A percentile compares a stretch with the other conserved stretches of the same genome.
Conservation (phyloP, 2,329 filamentous ascomycete species). For the Aureobasidium zeae region DNA sequence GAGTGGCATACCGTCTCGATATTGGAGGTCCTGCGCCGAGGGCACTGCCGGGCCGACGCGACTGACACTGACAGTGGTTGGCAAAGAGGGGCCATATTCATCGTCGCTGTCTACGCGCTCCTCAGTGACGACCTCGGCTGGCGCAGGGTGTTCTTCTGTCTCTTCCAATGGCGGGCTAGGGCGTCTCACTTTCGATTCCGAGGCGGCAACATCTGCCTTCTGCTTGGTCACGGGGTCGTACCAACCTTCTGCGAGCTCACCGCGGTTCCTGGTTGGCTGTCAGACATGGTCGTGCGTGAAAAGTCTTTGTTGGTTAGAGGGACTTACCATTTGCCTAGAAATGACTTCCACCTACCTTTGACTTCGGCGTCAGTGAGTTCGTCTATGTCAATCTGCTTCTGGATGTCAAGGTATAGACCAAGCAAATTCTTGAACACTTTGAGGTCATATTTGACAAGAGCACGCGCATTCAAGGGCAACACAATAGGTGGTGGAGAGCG, state of each 20-base stretch:
- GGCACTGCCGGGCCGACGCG: slow-evolving; percentile 55
- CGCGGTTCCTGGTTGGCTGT: slow-evolving; percentile 60
- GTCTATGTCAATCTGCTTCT: slow-evolving; percentile 65
- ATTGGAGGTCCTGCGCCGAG: slow-evolving; percentile 61
- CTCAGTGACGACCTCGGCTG: slow-evolving; percentile 28
- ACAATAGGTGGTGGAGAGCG: slow-evolving; percentile 17
- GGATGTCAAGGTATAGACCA: slow-evolving; percentile 75
- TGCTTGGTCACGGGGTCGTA: slow-evolving; percentile 71
- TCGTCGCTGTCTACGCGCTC: slow-evolving; percentile 55
- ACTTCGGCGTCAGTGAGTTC: slow-evolving; percentile 65
- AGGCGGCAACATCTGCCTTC: slow-evolving; percentile 33
- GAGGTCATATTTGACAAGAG: slow-evolving; percentile 62
- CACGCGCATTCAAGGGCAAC: slow-evolving; percentile 57
- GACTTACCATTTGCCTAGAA: slow-evolving; percentile 70
- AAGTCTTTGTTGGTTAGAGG: too few species aligned
- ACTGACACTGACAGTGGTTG: slow-evolving; percentile 23
- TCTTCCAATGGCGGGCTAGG: neutral
- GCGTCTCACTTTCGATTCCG: slow-evolving; percentile 17
- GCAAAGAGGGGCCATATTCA: slow-evolving; percentile 46
- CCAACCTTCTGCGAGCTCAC: slow-evolving; percentile 82
- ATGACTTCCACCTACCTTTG: slow-evolving; percentile 87
- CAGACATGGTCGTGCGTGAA: slow-evolving; percentile 34
- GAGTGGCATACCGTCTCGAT: slow-evolving; percentile 42
- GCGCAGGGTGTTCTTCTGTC: neutral
- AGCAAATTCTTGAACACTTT: slow-evolving; percentile 60